Evolutionary conservation across 805 yeast genomes (phyloP), one percentile per base, ranked within the genome.

Genomic region (Sugiyamaella boreocaroliniensis): DNA sequence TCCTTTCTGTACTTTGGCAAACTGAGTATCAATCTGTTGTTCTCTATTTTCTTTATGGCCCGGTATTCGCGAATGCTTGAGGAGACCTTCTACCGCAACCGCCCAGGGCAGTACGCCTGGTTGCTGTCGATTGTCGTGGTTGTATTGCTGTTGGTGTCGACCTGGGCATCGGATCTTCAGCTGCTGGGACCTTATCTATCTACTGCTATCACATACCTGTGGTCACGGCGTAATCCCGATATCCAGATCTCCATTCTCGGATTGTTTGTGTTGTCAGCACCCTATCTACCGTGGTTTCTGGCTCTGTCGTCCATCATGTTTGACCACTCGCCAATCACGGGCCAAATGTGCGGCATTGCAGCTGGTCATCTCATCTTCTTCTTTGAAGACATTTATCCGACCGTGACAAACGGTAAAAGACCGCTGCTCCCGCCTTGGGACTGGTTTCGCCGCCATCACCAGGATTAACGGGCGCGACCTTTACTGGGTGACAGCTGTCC

Each of bases 141-240:
- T 3, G 50, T 65, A 14, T 56, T 74, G n/a, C 43, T 73, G 37
- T 34, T 59, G 4, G 42, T 68, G 11, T 70, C 69, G 51, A 60
- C 72, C n/a, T 58, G 59, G 40, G 47, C 63, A 10, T 59, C 63
- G 34, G 62, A 68, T 22, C 47, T 73, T 15, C 61, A 64, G 26
- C 58, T 73, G 46, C 56, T 74, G 26, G 79, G 80, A 2, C 63
- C 69, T 1, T 62, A 70, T 16, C 64, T 81, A 26, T 51, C 68
- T 6, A 56, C 61, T 34, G 61, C 69, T 6, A 55, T 79, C 43
- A 60, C 73, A 8, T 79, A 76, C 57, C 64, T 79, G 29, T 73
- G 79, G 74, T 70, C 81, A 2, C 68, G 79, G 29, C 70, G 74
- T 16, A 70, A 73, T 53, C 78, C 79, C 2, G 70, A 70, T 37